Evolutionary conservation across 805 yeast genomes (phyloP).

Genomic region (Yarrowia sp.): DNA sequence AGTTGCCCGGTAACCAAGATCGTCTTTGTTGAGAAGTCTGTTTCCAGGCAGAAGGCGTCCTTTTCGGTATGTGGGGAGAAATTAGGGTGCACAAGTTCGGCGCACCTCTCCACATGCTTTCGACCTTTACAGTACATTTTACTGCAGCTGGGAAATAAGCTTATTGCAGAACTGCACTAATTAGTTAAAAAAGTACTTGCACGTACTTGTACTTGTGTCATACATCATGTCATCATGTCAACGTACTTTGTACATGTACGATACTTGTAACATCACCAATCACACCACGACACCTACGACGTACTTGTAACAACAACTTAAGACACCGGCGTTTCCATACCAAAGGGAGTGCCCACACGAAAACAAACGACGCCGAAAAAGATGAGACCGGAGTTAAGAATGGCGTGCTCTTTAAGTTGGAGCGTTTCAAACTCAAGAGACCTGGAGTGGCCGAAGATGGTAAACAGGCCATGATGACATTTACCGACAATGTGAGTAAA

Average conservation of each 20-base stretch:
- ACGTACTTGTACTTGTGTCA: too few relatives aligned
- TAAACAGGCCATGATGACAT: constrained; percentile 20
- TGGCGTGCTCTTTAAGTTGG: constrained; percentile 15
- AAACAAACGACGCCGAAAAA: not conserved
- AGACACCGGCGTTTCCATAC: not conserved
- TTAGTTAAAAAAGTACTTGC: not conserved
- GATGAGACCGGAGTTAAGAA: constrained; percentile 1
- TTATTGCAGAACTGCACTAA: not conserved
- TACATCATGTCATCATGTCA: too few relatives aligned
- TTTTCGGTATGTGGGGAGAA: not conserved
- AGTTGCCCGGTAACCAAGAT: not conserved
- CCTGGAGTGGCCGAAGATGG: constrained; percentile 6
- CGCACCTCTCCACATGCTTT: not conserved
- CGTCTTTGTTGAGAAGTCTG: not conserved
- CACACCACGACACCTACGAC: not conserved
- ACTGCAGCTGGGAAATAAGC: not conserved
- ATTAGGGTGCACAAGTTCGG: not conserved
- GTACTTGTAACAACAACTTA: not conserved
- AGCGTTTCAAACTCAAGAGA: constrained; percentile 16
- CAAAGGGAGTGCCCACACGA: not conserved
- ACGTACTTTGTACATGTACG: not conserved
- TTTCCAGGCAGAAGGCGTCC: not conserved
- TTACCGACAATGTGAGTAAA: not conserved
- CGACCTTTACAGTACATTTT: not conserved
- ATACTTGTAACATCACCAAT: not conserved